Conservation (phyloP, 164 flowering plant genomes). For the Warburgia ugandensis region DNA sequence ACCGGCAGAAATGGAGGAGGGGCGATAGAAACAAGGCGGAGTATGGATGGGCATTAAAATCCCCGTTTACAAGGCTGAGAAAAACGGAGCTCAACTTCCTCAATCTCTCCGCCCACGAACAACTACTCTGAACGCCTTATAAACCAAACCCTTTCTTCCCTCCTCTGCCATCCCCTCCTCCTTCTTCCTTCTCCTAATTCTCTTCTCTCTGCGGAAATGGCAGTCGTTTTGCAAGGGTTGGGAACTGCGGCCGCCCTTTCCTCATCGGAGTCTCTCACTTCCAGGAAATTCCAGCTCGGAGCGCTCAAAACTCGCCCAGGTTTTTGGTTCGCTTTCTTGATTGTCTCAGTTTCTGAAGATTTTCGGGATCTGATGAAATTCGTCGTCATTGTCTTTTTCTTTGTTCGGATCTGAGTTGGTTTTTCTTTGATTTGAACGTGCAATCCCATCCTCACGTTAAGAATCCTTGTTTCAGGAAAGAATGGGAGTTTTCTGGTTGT, state of each 20-base stretch:
- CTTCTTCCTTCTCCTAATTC: slow-evolving; percentile 14
- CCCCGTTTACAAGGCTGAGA: no score
- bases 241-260: slow-evolving; percentile 36
- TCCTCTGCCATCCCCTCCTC: not conserved
- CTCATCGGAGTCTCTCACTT: slow-evolving; percentile 19
- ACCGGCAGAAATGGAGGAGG: no score
- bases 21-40: slow-evolving; percentile 9
- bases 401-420: slow-evolving; percentile 3
- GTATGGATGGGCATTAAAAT: no score
- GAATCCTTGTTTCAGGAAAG: slow-evolving; percentile 32
- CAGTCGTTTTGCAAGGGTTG: slow-evolving; percentile 34
- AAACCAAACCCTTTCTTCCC: not conserved
- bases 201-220: slow-evolving; percentile 23
- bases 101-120: not conserved
- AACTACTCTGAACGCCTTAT: not conserved
- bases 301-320: slow-evolving; percentile 26
- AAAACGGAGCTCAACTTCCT: not conserved
- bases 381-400: no score
- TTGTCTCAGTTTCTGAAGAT: not conserved
- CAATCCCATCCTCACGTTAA: no score
- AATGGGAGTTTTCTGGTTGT: slow-evolving; percentile 25
- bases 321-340: slow-evolving; percentile 1
- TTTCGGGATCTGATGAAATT: not conserved
- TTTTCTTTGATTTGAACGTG: slow-evolving; percentile 4
- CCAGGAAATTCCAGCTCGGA: slow-evolving; percentile 21